A percentile compares a stretch with the other conserved stretches of the same genome.
phyloP scores from a whole-genome alignment of 2,329 filamentous ascomycete species.

The Hansfordia pulvinata region DNA sequence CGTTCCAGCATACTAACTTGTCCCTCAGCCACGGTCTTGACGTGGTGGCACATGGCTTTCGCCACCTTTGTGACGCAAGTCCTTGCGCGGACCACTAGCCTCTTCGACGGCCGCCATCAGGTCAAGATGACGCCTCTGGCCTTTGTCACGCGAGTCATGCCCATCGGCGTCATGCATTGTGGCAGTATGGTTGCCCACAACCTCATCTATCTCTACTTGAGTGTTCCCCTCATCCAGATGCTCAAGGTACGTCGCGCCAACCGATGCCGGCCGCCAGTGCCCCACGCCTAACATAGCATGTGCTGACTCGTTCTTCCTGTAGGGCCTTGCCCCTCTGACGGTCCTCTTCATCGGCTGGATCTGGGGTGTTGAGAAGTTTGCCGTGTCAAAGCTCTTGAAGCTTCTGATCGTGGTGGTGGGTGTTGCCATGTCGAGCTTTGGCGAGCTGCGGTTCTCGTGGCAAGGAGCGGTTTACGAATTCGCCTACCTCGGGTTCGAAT shows the following conservation, averaged over 20 bases:
- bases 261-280: no score
- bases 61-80: constrained; percentile 53
- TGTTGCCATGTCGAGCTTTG: constrained; percentile 38
- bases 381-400: constrained; percentile 30
- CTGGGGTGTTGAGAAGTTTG: constrained; percentile 37
- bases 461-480: constrained; percentile 53
- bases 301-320: constrained; percentile 3
- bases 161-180: constrained; percentile 55
- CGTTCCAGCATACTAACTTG: neutral
- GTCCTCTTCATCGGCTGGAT: constrained; percentile 53
- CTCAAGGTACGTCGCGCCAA: constrained; percentile 40
- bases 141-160: constrained; percentile 51
- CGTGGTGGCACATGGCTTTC: constrained; percentile 57
- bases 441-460: constrained; percentile 58
- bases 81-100: constrained; percentile 47
- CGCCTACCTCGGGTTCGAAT: constrained; percentile 68
- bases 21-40: constrained; percentile 38
- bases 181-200: constrained; percentile 55
- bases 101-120: constrained; percentile 49
- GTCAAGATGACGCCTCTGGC: constrained; percentile 48
- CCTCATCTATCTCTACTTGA: constrained; percentile 55
- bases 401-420: constrained; percentile 38
- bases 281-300: constrained; percentile 8
- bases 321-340: constrained; percentile 54
- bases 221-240: constrained; percentile 60